Percentiles rank a stretch among this genome's conserved stretches.
Conservation (phyloP, 2,329 filamentous ascomycete genomes). For the Sporothrix humicola region DNA sequence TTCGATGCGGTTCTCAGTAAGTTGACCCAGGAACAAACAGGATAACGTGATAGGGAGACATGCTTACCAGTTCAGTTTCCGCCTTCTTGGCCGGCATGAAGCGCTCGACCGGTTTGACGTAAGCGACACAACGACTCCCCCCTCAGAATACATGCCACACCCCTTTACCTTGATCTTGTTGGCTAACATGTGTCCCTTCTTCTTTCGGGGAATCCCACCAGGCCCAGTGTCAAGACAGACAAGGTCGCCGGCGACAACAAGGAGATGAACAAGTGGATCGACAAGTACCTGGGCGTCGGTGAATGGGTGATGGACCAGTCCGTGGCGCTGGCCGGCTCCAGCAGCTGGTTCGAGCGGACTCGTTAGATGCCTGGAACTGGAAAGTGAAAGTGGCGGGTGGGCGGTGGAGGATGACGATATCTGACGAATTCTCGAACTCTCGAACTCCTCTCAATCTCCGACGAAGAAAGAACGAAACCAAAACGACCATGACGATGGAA, state of each 20-base stretch:
- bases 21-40: slow-evolving; percentile 44
- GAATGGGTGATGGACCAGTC: slow-evolving; percentile 99
- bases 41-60: neutral
- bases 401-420: neutral
- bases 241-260: slow-evolving; percentile 79
- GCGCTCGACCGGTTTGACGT: slow-evolving; percentile 97
- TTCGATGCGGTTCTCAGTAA: slow-evolving; percentile 92
- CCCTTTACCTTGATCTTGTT: neutral
- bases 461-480: slow-evolving; percentile 11
- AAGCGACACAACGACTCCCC: slow-evolving; percentile 54
- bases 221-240: slow-evolving; percentile 85
- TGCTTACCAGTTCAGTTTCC: slow-evolving; percentile 67
- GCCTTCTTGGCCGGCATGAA: slow-evolving; percentile 96
- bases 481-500: slow-evolving; percentile 32
- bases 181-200: slow-evolving; percentile 53
- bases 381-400: neutral
- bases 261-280: slow-evolving; percentile 84
- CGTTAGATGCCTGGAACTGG: slow-evolving; percentile 56
- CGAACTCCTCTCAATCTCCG: neutral
- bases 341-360: slow-evolving; percentile 88
- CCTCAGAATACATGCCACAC: neutral
- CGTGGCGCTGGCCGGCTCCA: slow-evolving; percentile 86
- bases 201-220: slow-evolving; percentile 50
- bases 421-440: no score
- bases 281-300: slow-evolving; percentile 90